These are phyloP conservation scores for Pythium insidiosum DNA, from an alignment of 352 stramenopile species.

Conservation along the genomic window DNA sequence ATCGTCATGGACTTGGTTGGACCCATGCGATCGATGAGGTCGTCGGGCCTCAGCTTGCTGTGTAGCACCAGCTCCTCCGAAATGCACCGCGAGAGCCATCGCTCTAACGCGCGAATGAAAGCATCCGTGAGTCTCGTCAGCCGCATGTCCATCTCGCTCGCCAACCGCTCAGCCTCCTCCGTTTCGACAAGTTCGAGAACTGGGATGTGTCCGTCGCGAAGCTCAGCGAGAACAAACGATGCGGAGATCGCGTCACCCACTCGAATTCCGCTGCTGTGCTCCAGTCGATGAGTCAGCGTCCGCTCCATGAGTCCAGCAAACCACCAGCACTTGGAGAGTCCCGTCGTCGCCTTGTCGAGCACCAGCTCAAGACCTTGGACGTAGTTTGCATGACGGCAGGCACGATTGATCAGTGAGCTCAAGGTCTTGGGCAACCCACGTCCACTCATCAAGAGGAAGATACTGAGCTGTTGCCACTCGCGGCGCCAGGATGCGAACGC, in stretches of 20 bases:
- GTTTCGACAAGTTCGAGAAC: constrained; percentile 26
- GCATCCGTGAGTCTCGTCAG: too few species aligned
- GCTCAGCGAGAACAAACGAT: too few species aligned
- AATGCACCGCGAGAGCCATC: constrained; percentile 14
- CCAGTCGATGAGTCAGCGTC: too few species aligned
- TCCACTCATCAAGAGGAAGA: constrained; percentile 20
- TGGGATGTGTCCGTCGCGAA: too few species aligned
- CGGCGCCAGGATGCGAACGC: constrained; percentile 28
- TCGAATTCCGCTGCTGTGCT: too few species aligned
- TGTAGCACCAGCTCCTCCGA: constrained; percentile 10
- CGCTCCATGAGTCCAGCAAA: constrained; percentile 24
- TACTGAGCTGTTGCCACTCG: constrained; percentile 55
- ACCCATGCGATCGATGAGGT: constrained; percentile 14
- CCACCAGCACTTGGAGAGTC: constrained; percentile 49
- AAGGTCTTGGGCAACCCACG: constrained; percentile 11
- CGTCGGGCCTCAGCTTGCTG: constrained; percentile 8
- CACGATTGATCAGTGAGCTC: constrained; percentile 27
- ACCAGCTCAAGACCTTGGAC: constrained; percentile 18
- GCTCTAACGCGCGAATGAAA: too few species aligned
- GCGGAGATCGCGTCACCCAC: constrained; percentile 5
- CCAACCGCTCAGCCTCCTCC: too few species aligned
- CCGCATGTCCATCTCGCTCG: constrained; percentile 6
- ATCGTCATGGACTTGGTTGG: too few species aligned
- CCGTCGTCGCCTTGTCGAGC: constrained; percentile 17
- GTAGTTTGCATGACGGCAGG: constrained; percentile 35